These are phyloP conservation scores for Camelina laxa DNA, from an alignment of 345 rosid species.

Conservation along the genomic window DNA sequence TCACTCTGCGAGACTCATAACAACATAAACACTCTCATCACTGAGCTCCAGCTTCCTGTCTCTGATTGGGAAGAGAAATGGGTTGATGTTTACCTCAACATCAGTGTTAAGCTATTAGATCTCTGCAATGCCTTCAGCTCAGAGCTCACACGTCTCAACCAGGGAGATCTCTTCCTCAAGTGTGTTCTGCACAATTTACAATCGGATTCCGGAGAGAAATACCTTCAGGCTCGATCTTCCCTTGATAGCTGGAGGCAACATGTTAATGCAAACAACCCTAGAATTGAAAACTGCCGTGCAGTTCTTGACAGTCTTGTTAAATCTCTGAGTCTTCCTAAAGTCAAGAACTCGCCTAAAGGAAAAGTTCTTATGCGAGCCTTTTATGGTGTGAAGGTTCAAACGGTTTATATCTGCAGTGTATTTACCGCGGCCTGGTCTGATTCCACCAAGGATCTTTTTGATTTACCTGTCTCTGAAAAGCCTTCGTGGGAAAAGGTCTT, in stretches of 20 bases:
- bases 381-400: constrained; percentile 85
- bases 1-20: constrained; percentile 74
- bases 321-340: constrained; percentile 74
- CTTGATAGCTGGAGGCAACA: constrained; percentile 83
- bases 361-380: constrained; percentile 89
- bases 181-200: constrained; percentile 66
- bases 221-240: constrained; percentile 60
- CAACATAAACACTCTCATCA: constrained; percentile 65
- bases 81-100: constrained; percentile 87
- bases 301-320: constrained; percentile 60
- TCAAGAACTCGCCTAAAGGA: constrained; percentile 84
- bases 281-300: constrained; percentile 63
- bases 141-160: constrained; percentile 72
- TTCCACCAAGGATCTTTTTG: constrained; percentile 58
- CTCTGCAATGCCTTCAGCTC: constrained; percentile 81
- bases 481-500: constrained; percentile 65
- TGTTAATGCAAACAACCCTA: constrained; percentile 61
- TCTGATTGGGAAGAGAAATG: constrained; percentile 90
- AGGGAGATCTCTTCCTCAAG: constrained; percentile 80
- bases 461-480: constrained; percentile 55
- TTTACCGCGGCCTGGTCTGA: constrained; percentile 81
- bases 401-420: constrained; percentile 72
- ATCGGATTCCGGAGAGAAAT: constrained; percentile 55
- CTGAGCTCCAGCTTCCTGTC: constrained; percentile 82
- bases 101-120: constrained; percentile 86